Evolutionary conservation across 2,329 filamentous ascomycete species (phyloP).

Genomic region (Cladosporium sp.): DNA sequence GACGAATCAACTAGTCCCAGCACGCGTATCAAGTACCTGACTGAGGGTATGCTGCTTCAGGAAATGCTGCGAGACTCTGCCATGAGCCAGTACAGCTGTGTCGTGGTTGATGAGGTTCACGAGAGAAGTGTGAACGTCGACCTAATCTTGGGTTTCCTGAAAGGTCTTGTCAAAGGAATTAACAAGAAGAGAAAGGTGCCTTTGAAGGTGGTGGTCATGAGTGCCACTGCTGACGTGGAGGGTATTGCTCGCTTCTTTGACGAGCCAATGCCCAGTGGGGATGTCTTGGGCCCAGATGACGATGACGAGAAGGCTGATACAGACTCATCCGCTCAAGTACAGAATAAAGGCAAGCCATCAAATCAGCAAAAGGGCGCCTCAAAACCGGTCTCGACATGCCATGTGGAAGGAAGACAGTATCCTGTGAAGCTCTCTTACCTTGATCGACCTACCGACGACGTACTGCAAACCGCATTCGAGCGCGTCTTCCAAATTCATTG

Average conservation of each 20-base stretch:
- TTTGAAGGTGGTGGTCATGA: constrained; percentile 92
- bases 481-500: constrained; percentile 81
- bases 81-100: constrained; percentile 77
- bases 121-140: constrained; percentile 94
- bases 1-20: constrained; percentile 78
- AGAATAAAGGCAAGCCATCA: constrained; percentile 1
- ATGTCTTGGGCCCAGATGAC: background rate
- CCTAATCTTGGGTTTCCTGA: constrained; percentile 80
- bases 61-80: constrained; percentile 84
- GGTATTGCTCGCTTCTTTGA: constrained; percentile 70
- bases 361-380: background rate
- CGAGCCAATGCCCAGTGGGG: constrained; percentile 29
- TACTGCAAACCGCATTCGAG: constrained; percentile 75
- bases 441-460: constrained; percentile 67
- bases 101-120: constrained; percentile 95
- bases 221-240: constrained; percentile 87
- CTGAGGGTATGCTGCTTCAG: constrained; percentile 92
- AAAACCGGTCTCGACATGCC: constrained; percentile 41
- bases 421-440: constrained; percentile 77
- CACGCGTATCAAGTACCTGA: constrained; percentile 89
- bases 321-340: background rate
- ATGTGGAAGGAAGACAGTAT: constrained; percentile 81
- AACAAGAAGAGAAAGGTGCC: constrained; percentile 63
- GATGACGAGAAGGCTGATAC: constrained; percentile 11
- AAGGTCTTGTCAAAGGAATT: constrained; percentile 61